phyloP scores from a whole-genome alignment of 2,329 filamentous ascomycete genomes.

The Beauveria medogensis region DNA sequence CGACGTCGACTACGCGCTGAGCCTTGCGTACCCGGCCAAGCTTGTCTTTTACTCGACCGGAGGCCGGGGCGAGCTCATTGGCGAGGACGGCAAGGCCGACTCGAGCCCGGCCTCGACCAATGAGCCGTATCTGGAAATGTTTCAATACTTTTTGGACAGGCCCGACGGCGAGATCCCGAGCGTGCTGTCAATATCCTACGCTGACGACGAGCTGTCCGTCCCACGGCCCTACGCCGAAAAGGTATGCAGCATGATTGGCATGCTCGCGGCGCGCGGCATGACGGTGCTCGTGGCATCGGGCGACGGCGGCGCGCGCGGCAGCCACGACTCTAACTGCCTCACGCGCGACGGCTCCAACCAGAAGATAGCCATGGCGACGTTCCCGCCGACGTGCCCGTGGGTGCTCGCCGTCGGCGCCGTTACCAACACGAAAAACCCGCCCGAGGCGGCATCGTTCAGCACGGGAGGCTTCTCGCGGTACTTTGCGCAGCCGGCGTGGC shows the following conservation, averaged over 20 bases:
- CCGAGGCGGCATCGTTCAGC: constrained; percentile 36
- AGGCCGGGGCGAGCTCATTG: constrained; percentile 35
- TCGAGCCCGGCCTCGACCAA: constrained; percentile 31
- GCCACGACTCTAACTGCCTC: constrained; percentile 42
- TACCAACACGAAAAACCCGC: constrained; percentile 25
- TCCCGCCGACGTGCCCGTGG: constrained; percentile 60
- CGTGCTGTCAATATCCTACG: constrained; percentile 50
- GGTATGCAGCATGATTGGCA: constrained; percentile 45
- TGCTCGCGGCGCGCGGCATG: constrained; percentile 44
- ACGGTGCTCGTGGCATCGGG: constrained; percentile 43
- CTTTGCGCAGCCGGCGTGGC: constrained; percentile 39
- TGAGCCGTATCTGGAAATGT: constrained; percentile 49
- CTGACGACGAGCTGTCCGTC: constrained; percentile 49
- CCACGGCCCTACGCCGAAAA: constrained; percentile 42
- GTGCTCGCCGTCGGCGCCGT: constrained; percentile 60
- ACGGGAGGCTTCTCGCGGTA: constrained; percentile 46
- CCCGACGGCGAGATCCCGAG: constrained; percentile 41
- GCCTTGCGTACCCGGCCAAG: constrained; percentile 35
- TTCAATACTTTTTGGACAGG: constrained; percentile 40
- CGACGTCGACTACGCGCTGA: constrained; percentile 41
- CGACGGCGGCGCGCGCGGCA: constrained; percentile 40
- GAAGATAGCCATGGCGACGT: constrained; percentile 50
- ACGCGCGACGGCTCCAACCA: constrained; percentile 51
- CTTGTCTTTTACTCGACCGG: constrained; percentile 38
- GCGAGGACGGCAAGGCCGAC: constrained; percentile 27